Conservation (phyloP, 2,329 filamentous ascomycete genomes). For the Calonectria multiphialidica region DNA sequence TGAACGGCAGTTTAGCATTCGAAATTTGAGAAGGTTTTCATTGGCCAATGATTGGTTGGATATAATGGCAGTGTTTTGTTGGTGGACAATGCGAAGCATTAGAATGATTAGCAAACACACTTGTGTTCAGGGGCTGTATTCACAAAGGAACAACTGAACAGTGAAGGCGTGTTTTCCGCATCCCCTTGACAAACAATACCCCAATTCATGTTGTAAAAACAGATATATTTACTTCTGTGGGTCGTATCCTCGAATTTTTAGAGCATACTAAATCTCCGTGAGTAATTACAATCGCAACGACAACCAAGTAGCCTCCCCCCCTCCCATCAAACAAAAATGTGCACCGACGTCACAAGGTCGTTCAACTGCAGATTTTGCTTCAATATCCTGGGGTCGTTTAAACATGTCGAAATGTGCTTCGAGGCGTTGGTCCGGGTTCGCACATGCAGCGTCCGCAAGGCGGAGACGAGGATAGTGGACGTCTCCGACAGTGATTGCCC, state of each 20-base stretch:
- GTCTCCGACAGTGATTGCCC: not conserved
- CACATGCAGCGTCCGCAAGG: not conserved
- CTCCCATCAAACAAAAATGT: not conserved
- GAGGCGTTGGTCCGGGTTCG: no score
- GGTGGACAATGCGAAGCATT: not conserved
- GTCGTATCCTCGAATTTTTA: no score
- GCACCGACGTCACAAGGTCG: not conserved
- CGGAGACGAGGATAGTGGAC: not conserved
- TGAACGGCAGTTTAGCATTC: not conserved
- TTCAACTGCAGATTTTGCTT: not conserved
- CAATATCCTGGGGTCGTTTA: not conserved
- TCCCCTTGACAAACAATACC: not conserved
- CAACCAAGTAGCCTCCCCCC: not conserved
- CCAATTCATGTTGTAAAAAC: not conserved
- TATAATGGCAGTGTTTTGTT: not conserved
- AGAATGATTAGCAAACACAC: not conserved
- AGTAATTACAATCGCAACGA: no score
- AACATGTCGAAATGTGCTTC: not conserved
- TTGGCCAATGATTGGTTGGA: not conserved
- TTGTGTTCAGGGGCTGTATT: not conserved
- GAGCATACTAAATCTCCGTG: not conserved
- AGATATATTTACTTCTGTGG: not conserved
- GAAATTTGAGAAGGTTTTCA: not conserved
- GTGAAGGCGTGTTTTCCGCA: not conserved
- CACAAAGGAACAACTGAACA: not conserved